Conservation (phyloP, 805 yeast species). For the Lachancea nothofagi region DNA sequence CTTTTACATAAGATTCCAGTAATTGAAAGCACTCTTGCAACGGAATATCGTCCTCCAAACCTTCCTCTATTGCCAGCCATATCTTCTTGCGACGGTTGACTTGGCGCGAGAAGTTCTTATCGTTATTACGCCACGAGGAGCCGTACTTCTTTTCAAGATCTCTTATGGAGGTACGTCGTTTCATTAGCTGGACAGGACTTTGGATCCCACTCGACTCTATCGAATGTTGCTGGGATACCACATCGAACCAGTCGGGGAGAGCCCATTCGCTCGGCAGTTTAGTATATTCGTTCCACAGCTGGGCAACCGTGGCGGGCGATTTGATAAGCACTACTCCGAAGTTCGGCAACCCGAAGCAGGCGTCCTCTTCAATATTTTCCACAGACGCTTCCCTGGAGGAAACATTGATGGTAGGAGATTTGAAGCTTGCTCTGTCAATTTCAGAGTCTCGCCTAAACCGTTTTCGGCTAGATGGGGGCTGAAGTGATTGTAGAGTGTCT, state of each 20-base stretch:
- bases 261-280: conserved; percentile 27
- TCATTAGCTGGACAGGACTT: conserved; percentile 11
- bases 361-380: conserved; percentile 14
- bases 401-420: too few species aligned
- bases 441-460: conserved; percentile 1
- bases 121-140: conserved; percentile 28
- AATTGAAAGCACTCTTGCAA: conserved; percentile 21
- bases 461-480: conserved; percentile 2
- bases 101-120: conserved; percentile 31
- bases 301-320: conserved; percentile 26
- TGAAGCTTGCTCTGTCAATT: not conserved
- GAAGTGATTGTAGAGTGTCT: conserved; percentile 3
- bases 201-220: conserved; percentile 10
- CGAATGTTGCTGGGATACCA: conserved; percentile 16
- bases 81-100: conserved; percentile 31
- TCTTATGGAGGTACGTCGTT: conserved; percentile 22
- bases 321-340: conserved; percentile 28
- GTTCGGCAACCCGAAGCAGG: conserved; percentile 23
- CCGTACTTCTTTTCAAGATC: conserved; percentile 25
- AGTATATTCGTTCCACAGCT: conserved; percentile 30
- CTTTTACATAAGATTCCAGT: conserved; percentile 22
- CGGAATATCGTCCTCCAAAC: conserved; percentile 21
- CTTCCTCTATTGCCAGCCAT: conserved; percentile 29
- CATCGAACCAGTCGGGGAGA: conserved; percentile 20
- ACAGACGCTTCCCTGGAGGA: not conserved